Conservation (phyloP, 495 filamentous ascomycete genomes). For the Letharia columbiana region DNA sequence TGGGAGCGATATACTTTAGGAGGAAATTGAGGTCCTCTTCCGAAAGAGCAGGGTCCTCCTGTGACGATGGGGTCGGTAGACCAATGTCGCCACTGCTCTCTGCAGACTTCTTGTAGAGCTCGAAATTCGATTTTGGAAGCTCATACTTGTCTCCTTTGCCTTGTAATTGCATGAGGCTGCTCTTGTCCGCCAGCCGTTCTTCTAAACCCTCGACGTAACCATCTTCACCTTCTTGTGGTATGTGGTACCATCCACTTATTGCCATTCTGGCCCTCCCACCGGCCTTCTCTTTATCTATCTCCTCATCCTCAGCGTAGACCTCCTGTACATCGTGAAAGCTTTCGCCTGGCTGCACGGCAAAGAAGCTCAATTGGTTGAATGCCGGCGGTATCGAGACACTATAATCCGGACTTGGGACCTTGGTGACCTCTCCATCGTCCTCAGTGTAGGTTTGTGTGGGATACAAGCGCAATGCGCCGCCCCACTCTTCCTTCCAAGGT, state of each 20-base stretch:
- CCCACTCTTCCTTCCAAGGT: slow-evolving; percentile 90
- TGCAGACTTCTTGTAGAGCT: slow-evolving; percentile 34
- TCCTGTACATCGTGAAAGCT: slow-evolving; percentile 99
- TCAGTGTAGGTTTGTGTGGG: slow-evolving; percentile 64
- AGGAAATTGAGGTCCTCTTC: slow-evolving; percentile 77
- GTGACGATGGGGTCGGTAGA: slow-evolving; percentile 18
- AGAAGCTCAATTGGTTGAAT: slow-evolving; percentile 97
- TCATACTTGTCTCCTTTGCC: slow-evolving; percentile 85
- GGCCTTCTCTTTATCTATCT: slow-evolving; percentile 41
- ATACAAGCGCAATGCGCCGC: slow-evolving; percentile 83
- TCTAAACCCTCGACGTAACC: slow-evolving; percentile 85
- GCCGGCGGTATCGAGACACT: slow-evolving; percentile 77
- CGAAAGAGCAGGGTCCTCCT: slow-evolving; percentile 49
- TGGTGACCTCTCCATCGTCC: slow-evolving; percentile 54
- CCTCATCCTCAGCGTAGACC: slow-evolving; percentile 64
- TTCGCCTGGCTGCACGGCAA: slow-evolving; percentile 91
- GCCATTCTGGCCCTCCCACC: slow-evolving; percentile 82
- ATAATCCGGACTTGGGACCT: slow-evolving; percentile 67
- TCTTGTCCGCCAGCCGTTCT: slow-evolving; percentile 75
- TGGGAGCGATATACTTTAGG: slow-evolving; percentile 77
- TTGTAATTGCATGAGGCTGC: slow-evolving; percentile 82
- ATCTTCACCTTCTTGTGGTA: slow-evolving; percentile 92
- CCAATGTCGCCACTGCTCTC: slow-evolving; percentile 37
- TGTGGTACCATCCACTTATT: slow-evolving; percentile 99
- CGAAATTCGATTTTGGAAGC: slow-evolving; percentile 56